Evolutionary conservation across 140 eudicot species (phyloP).

Genomic region (Oenanthe javanica): DNA sequence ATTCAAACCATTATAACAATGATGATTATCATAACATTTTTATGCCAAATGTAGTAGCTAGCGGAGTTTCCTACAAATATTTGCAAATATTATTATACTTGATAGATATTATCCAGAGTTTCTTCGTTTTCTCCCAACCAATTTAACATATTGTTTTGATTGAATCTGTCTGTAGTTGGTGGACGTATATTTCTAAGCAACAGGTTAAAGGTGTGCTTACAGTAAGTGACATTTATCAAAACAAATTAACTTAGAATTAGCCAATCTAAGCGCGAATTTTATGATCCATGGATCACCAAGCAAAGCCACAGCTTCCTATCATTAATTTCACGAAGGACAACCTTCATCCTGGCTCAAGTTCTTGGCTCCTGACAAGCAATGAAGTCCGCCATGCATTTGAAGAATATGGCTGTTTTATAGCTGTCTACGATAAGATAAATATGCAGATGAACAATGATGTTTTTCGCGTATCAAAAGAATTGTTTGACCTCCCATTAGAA

Average conservation of each 20-base stretch:
- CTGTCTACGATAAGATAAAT: slow-evolving; percentile 12
- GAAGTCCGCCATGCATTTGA: slow-evolving; percentile 28
- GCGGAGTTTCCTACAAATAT: not conserved
- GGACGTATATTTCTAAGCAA: not conserved
- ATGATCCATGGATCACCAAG: slow-evolving; percentile 16
- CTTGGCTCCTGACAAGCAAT: slow-evolving; percentile 19
- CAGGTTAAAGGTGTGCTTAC: not conserved
- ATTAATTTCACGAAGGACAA: slow-evolving; percentile 18
- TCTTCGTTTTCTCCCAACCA: not conserved
- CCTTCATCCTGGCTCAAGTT: slow-evolving; percentile 19
- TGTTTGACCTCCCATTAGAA: slow-evolving; percentile 33
- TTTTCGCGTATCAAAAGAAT: not conserved
- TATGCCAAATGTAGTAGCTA: not conserved
- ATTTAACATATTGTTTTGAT: not conserved
- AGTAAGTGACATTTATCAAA: not conserved
- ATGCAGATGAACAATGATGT: slow-evolving; percentile 15
- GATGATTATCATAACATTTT: not conserved
- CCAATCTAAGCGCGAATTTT: not conserved
- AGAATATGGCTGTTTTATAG: slow-evolving; percentile 34
- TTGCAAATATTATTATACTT: not conserved
- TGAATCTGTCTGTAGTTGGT: not conserved
- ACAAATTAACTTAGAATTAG: not conserved
- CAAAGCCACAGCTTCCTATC: slow-evolving; percentile 23
- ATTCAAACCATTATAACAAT: not conserved
- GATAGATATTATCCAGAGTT: not conserved